Evolutionary conservation across 305 asterid genomes (phyloP).

Genomic region (Striga hermonthica): DNA sequence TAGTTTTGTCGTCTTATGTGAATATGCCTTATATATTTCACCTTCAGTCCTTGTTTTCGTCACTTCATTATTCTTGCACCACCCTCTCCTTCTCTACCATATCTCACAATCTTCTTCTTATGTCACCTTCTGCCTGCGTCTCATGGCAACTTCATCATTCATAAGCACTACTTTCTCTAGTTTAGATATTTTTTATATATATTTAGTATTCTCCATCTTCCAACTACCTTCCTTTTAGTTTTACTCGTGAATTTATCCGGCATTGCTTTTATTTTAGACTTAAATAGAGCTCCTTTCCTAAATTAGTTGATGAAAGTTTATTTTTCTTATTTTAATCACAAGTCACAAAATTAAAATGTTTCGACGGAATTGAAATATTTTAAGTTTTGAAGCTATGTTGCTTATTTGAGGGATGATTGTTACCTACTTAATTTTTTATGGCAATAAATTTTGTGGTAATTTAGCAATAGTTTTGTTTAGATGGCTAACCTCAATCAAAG

Average conservation of each 20-base stretch:
- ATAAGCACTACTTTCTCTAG: conserved; percentile 25
- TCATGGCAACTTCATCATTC: conserved; percentile 31
- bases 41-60: conserved; percentile 34
- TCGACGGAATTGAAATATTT: conserved; percentile 1
- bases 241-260: conserved; percentile 17
- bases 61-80: conserved; percentile 31
- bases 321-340: conserved; percentile 18
- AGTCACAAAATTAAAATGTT: conserved; percentile 16
- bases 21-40: conserved; percentile 30
- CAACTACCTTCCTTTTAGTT: conserved; percentile 24
- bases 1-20: conserved; percentile 30
- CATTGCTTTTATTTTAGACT: conserved; percentile 2
- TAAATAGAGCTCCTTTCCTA: conserved; percentile 19
- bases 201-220: conserved; percentile 23
- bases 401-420: conserved; percentile 24
- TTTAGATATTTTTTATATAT: conserved; percentile 28
- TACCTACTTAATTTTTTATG: not conserved
- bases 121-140: conserved; percentile 28
- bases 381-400: conserved; percentile 14
- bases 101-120: conserved; percentile 23
- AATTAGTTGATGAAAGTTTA: conserved; percentile 23
- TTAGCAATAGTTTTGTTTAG: conserved; percentile 16
- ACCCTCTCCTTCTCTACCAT: conserved; percentile 19
- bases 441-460: conserved; percentile 7
- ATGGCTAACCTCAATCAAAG: conserved; percentile 4